Evolutionary conservation across 2,329 filamentous ascomycete genomes (phyloP).

Genomic region (Chaetomiaceae sp.): DNA sequence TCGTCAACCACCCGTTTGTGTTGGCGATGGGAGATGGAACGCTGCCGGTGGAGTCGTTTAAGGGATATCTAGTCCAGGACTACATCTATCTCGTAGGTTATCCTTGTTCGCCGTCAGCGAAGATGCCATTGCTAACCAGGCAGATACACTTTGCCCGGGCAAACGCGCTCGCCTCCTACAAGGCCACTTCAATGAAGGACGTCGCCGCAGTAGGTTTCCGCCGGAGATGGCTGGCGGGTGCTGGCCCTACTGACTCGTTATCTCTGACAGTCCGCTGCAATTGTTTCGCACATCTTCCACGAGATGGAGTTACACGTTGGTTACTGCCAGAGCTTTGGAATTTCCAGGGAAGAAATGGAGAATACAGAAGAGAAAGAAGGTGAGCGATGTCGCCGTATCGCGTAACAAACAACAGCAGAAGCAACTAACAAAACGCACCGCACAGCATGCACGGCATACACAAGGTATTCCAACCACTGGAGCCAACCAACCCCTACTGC

Average conservation of each 20-base stretch:
- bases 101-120: neutral
- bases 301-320: constrained; percentile 78
- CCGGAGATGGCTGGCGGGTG: neutral
- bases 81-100: constrained; percentile 74
- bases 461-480: constrained; percentile 26
- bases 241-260: neutral
- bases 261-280: constrained; percentile 39
- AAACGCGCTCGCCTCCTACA: constrained; percentile 81
- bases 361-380: constrained; percentile 69
- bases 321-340: constrained; percentile 78
- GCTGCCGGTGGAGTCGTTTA: constrained; percentile 72
- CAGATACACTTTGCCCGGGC: constrained; percentile 84
- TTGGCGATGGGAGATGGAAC: constrained; percentile 69
- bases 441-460: constrained; percentile 41
- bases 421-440: neutral
- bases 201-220: constrained; percentile 60
- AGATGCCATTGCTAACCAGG: neutral
- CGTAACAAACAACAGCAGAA: neutral
- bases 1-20: constrained; percentile 80
- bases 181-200: constrained; percentile 67
- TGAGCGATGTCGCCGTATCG: constrained; percentile 31
- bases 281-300: constrained; percentile 70
- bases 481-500: too few relatives aligned
- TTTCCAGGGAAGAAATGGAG: constrained; percentile 69
- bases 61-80: constrained; percentile 85